Conservation (phyloP, 2,329 filamentous ascomycete genomes). For the Ceratocystis diversiconidia region DNA sequence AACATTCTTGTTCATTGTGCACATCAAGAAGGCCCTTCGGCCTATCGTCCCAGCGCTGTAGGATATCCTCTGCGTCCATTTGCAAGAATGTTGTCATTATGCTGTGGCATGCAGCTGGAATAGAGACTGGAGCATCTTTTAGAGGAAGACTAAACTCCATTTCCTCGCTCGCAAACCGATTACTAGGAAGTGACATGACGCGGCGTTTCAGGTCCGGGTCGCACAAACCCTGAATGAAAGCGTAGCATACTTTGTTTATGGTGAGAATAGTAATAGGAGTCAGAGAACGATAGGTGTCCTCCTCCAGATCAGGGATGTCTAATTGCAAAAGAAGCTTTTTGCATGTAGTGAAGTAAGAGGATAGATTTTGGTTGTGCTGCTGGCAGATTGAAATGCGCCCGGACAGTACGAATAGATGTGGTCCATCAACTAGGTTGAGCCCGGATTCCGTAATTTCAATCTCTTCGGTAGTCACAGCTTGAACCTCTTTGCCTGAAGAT, state of each 20-base stretch:
- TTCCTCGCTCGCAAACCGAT: conserved; percentile 6
- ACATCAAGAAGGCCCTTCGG: conserved; percentile 9
- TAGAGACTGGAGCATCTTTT: not conserved
- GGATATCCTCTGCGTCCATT: conserved; percentile 11
- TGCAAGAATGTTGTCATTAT: conserved; percentile 9
- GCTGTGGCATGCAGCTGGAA: conserved; percentile 6
- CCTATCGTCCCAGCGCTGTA: conserved; percentile 13
- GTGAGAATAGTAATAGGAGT: not conserved
- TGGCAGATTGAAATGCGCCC: conserved; percentile 13
- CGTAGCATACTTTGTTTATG: conserved; percentile 16
- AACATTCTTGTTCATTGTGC: conserved; percentile 3
- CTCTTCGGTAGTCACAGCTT: not conserved
- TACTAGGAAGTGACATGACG: conserved; percentile 10
- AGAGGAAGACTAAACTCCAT: not conserved
- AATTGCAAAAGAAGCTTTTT: conserved; percentile 16
- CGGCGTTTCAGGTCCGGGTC: conserved; percentile 3
- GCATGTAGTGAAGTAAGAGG: conserved; percentile 16
- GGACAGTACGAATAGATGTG: conserved; percentile 2
- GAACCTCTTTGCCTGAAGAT: not conserved
- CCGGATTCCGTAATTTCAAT: not conserved
- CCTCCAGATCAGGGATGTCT: conserved; percentile 10
- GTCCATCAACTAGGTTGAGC: not conserved
- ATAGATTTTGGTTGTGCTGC: conserved; percentile 11
- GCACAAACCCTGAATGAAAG: conserved; percentile 13
- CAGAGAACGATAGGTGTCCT: not conserved